Conservation (phyloP, 495 filamentous ascomycete genomes). For the Acidiella bohemica region DNA sequence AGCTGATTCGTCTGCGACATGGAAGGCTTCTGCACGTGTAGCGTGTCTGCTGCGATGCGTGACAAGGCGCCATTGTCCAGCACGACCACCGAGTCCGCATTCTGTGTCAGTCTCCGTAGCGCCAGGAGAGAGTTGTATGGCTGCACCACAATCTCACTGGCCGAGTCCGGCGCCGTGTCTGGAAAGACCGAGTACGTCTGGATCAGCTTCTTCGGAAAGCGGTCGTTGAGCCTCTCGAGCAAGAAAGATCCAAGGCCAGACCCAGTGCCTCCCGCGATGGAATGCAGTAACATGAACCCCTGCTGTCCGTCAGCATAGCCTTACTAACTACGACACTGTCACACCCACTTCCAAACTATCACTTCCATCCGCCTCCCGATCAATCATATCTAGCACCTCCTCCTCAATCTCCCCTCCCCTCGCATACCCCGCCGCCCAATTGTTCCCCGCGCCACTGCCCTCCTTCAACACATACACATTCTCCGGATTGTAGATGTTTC, state of each 20-base stretch:
- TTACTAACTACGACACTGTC: not conserved
- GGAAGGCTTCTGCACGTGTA: slow-evolving; percentile 87
- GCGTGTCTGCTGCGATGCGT: slow-evolving; percentile 81
- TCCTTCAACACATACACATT: slow-evolving; percentile 93
- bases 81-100: slow-evolving; percentile 96
- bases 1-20: slow-evolving; percentile 97
- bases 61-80: slow-evolving; percentile 91
- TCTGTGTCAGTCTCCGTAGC: slow-evolving; percentile 81
- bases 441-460: slow-evolving; percentile 88
- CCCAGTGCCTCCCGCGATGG: slow-evolving; percentile 92
- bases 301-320: slow-evolving; percentile 25
- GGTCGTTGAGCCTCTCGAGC: slow-evolving; percentile 90
- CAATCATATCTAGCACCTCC: slow-evolving; percentile 98
- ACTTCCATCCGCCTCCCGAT: slow-evolving; percentile 93
- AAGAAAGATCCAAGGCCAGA: slow-evolving; percentile 89
- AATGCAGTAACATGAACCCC: slow-evolving; percentile 97
- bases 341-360: slow-evolving; percentile 71
- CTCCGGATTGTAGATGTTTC: slow-evolving; percentile 98
- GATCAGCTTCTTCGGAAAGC: slow-evolving; percentile 96
- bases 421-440: slow-evolving; percentile 92
- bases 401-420: slow-evolving; percentile 87
- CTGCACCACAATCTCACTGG: slow-evolving; percentile 85
- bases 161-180: slow-evolving; percentile 68
- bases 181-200: slow-evolving; percentile 98
- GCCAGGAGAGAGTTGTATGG: slow-evolving; percentile 94